phyloP scores from a whole-genome alignment of 2,329 filamentous ascomycete species.

The Mycogone perniciosa region DNA sequence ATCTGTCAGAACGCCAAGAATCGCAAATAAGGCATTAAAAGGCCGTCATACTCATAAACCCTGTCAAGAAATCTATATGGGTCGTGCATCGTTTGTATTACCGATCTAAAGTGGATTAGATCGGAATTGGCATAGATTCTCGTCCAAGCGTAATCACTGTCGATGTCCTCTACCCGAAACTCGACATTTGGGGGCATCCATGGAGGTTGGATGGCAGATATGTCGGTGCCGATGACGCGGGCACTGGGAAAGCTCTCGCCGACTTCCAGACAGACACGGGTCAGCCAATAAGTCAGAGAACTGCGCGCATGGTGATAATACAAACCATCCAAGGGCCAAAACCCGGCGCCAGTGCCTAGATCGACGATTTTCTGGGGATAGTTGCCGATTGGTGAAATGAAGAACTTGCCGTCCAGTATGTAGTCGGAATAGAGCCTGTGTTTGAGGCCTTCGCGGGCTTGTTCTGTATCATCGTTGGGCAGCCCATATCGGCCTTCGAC shows the following conservation, averaged over 20 bases:
- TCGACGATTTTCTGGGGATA: slow-evolving; percentile 45
- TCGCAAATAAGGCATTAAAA: neutral
- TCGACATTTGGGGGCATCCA: slow-evolving; percentile 51
- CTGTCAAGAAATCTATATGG: slow-evolving; percentile 44
- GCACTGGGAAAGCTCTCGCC: slow-evolving; percentile 40
- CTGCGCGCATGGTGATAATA: neutral
- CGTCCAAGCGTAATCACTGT: slow-evolving; percentile 30
- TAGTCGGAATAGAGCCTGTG: slow-evolving; percentile 44
- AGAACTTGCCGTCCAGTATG: slow-evolving; percentile 36
- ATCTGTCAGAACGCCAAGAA: slow-evolving; percentile 8
- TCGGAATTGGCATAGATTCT: slow-evolving; percentile 37
- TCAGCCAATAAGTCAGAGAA: slow-evolving; percentile 9
- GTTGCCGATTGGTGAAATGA: slow-evolving; percentile 37
- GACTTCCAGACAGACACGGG: slow-evolving; percentile 25
- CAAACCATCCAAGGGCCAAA: slow-evolving; percentile 51
- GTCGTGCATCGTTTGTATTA: slow-evolving; percentile 45
- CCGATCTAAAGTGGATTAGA: slow-evolving; percentile 47
- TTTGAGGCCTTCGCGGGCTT: slow-evolving; percentile 42
- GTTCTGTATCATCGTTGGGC: slow-evolving; percentile 48
- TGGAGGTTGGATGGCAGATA: slow-evolving; percentile 38
- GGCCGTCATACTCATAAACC: slow-evolving; percentile 33
- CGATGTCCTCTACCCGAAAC: slow-evolving; percentile 38
- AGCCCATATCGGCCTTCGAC: slow-evolving; percentile 41
- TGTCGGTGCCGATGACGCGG: slow-evolving; percentile 39
- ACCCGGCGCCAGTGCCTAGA: slow-evolving; percentile 43